Conservation (phyloP, 2,329 filamentous ascomycete species). For the Pseudogymnoascus sp. region DNA sequence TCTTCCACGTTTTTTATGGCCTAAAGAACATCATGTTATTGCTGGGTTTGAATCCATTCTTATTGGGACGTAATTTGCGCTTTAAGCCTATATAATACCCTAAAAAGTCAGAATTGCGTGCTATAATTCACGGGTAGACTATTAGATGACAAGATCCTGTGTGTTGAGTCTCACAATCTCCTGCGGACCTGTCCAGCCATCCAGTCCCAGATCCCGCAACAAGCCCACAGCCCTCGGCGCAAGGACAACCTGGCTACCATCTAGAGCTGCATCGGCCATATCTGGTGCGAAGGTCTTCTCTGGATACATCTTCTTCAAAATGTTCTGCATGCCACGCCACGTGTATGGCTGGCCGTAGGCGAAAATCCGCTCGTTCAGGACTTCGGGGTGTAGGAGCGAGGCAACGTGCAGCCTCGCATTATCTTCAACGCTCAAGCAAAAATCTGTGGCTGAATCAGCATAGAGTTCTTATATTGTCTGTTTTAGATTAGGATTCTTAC, state of each 20-base stretch:
- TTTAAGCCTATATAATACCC: no score
- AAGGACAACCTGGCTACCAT: neutral
- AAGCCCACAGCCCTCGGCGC: neutral
- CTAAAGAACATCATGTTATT: neutral
- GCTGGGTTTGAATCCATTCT: neutral
- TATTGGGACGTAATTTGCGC: no score
- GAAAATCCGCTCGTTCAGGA: neutral
- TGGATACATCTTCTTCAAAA: slow-evolving; percentile 18
- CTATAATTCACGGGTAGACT: no score
- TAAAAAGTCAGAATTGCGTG: no score
- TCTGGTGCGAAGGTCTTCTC: slow-evolving; percentile 15
- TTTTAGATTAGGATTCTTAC: neutral
- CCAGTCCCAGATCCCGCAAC: neutral
- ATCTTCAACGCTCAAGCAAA: slow-evolving; percentile 14
- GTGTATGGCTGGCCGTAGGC: slow-evolving; percentile 14
- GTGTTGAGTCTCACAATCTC: slow-evolving; percentile 9
- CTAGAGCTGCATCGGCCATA: neutral
- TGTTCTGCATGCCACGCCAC: slow-evolving; percentile 18
- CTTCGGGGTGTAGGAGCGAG: neutral
- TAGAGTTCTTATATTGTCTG: neutral
- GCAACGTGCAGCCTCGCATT: neutral
- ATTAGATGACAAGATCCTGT: neutral
- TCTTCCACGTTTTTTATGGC: neutral
- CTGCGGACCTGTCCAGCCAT: neutral
- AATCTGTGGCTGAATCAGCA: slow-evolving; percentile 2